These are phyloP conservation scores for Stachybotrys echinatus DNA, from an alignment of 2,329 filamentous ascomycete genomes.

Conservation along the genomic window DNA sequence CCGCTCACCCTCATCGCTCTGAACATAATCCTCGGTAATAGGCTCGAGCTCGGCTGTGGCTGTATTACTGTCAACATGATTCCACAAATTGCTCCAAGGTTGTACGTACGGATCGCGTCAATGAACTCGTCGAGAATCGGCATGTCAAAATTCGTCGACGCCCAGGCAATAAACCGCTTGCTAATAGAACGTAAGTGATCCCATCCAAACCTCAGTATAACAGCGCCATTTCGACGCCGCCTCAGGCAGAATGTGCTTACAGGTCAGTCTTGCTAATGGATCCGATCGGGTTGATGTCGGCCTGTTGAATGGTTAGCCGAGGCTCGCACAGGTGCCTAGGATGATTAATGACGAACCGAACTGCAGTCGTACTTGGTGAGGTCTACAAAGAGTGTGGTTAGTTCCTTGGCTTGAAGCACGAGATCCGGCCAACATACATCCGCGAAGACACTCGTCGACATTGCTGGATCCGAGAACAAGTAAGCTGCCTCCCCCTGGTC, in stretches of 20 bases:
- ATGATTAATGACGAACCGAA: no score
- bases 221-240: no score
- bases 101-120: no score
- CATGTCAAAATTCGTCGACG: no score
- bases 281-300: constrained; percentile 53
- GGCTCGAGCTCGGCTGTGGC: constrained; percentile 45
- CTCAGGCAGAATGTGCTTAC: no score
- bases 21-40: not conserved
- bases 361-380: not conserved
- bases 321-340: not conserved
- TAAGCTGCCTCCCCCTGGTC: constrained; percentile 2
- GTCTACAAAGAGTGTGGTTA: not conserved
- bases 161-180: constrained; percentile 58
- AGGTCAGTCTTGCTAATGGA: constrained; percentile 57
- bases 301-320: constrained; percentile 38
- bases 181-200: no score
- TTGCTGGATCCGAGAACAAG: constrained; percentile 8
- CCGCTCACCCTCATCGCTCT: not conserved
- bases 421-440: not conserved
- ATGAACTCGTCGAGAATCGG: no score
- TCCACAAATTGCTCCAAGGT: no score
- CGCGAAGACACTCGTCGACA: constrained; percentile 10
- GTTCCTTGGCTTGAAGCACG: not conserved
- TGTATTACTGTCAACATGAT: no score
- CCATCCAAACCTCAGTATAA: no score